Evolutionary conservation across 805 yeast species (phyloP).

Genomic region (Cyberlindnera mrakii): DNA sequence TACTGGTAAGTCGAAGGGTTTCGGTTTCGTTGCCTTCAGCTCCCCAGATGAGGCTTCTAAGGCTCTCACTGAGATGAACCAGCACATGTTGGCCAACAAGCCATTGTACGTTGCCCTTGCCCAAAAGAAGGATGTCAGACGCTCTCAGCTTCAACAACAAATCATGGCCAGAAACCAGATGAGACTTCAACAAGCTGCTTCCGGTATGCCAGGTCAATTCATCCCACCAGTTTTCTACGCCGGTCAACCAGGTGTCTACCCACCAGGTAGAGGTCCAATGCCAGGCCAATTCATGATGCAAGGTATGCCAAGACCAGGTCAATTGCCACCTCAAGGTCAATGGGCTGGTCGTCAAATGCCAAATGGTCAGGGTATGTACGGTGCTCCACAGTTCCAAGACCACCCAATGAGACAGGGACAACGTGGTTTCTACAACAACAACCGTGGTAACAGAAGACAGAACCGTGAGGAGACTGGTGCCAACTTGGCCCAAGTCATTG

Average conservation of each 20-base stretch:
- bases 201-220: constrained; percentile 83
- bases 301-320: constrained; percentile 59
- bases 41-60: constrained; percentile 98
- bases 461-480: constrained; percentile 28
- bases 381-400: constrained; percentile 72
- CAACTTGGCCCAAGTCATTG: constrained; percentile 52
- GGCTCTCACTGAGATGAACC: constrained; percentile 98
- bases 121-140: constrained; percentile 97
- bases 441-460: constrained; percentile 34
- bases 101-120: constrained; percentile 98
- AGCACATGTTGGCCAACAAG: constrained; percentile 89
- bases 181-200: constrained; percentile 96
- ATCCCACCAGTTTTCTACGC: constrained; percentile 73
- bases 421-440: constrained; percentile 36
- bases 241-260: constrained; percentile 70
- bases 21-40: constrained; percentile 97
- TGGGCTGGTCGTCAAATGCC: constrained; percentile 54
- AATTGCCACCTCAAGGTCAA: constrained; percentile 53
- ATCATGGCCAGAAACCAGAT: constrained; percentile 96
- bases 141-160: constrained; percentile 95
- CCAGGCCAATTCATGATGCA: constrained; percentile 71
- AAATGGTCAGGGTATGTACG: constrained; percentile 63
- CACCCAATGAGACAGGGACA: constrained; percentile 47
- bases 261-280: constrained; percentile 83
- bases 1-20: constrained; percentile 92